Base-by-base conservation (phyloP, 345 rosid species). In the Turnera subulata region DNA sequence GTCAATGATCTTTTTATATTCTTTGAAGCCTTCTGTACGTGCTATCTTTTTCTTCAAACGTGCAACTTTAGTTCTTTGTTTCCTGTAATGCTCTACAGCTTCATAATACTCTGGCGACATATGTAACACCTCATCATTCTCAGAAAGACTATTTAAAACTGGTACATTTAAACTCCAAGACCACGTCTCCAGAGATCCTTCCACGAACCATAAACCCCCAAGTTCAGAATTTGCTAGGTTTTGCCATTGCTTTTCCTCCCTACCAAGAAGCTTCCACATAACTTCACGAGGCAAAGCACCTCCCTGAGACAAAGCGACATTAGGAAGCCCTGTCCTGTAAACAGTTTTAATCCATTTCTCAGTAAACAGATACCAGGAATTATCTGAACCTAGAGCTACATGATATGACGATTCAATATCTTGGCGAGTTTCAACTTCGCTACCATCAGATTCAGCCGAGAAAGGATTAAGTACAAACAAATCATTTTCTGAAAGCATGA, bases 91-190 rank as follows among this genome's bases (percentile, higher is more conserved):
- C 52, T 83, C 88, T 1, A 76, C 64, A 6, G 91, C 85, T 22
- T 82, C 82, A 50, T 65, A 76, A 59, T 80, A 86, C 63, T 72
- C 87, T 62, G 72, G 70, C 17, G 93, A 86, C 79, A 67, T 71
- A 59, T 65, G 80, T 37, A 81, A 65, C 40, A 74, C 74, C 61
- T 86, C 94, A 54, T 89, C 93, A 46, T 64, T 76, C 49, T 86
- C 91, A 0, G 86, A 82, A 53, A 92, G 86, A 65, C 96, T 89
- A 68, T 74, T 84, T 65, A 92, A 70, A 70, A 92, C 93, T 0
- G 98, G 98, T 55, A 89, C 98, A 57, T 89, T 86, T 73, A 89
- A 76, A 66, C 96, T 86, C 99, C 99, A 92, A 0, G 97, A 84
- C 99, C 99, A 89, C 42, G 99, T 86, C 71, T 89, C 99, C 14